phyloP scores from a whole-genome alignment of 1,284 basidiomycete genomes.

The Cutaneotrichosporon arboriforme region DNA sequence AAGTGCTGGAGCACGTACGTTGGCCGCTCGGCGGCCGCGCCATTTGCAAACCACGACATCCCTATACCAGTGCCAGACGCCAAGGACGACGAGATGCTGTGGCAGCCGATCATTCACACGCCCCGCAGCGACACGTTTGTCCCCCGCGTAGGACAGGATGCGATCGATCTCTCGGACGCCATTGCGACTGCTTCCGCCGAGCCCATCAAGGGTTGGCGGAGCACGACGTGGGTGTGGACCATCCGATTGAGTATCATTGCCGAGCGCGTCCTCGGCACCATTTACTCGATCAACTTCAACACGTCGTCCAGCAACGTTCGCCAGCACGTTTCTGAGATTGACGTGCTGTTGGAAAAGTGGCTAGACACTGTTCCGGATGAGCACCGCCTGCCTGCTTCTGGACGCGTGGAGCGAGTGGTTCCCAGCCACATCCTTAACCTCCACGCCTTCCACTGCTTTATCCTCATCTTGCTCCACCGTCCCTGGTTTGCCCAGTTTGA shows the following conservation, averaged over 20 bases:
- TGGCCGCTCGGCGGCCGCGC: constrained; percentile 21
- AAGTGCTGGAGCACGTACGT: constrained; percentile 35
- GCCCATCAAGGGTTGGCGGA: constrained; percentile 18
- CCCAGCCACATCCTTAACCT: constrained; percentile 26
- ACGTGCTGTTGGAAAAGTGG: constrained; percentile 18
- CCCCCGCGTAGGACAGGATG: constrained; percentile 4
- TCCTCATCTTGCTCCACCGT: constrained; percentile 26
- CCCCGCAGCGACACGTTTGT: constrained; percentile 7
- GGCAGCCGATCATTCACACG: constrained; percentile 17
- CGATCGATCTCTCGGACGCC: constrained; percentile 8
- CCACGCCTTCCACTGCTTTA: constrained; percentile 22
- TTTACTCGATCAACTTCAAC: constrained; percentile 17
- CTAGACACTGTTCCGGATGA: constrained; percentile 17
- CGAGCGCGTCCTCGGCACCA: constrained; percentile 18
- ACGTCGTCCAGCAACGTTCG: constrained; percentile 11
- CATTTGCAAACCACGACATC: constrained; percentile 21
- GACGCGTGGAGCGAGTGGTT: constrained; percentile 2
- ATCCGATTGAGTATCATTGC: constrained; percentile 20
- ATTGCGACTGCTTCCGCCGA: constrained; percentile 9
- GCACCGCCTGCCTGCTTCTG: constrained; percentile 7
- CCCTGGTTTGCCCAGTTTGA: constrained; percentile 18
- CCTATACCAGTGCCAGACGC: constrained; percentile 11
- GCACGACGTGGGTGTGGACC: constrained; percentile 21
- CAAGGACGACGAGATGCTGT: constrained; percentile 18
- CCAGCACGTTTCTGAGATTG: constrained; percentile 15